Base-by-base conservation (phyloP, 495 filamentous ascomycete species). In the Xylaria cubensis region DNA sequence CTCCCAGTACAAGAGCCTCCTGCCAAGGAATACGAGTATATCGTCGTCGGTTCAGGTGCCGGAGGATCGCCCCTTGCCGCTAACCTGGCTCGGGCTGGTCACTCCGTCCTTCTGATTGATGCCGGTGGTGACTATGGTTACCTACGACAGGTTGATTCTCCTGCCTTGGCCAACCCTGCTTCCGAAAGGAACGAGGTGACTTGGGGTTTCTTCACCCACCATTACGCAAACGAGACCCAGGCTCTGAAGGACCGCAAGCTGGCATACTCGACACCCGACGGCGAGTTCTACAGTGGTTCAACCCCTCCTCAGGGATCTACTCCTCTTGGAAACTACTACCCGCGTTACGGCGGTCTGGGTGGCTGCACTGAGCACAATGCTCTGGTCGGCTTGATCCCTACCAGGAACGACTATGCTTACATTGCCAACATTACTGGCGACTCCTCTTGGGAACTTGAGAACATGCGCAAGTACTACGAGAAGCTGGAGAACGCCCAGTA, bases 1-100 rank as follows among this genome's bases (percentile, higher is more conserved):
- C 55, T 61, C 24, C 0, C 36, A 5, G 53, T 39, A 36, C 53
- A 69, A 3, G 41, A 61, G 9, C n/a, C 67, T 12, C 41, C 29
- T 3, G 3, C 68, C 3, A 75, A 77, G 70, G 61, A 70, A 15
- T 91, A 91, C 76, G 90, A 91, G 64, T 91, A 91, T 75, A 83
- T 91, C 50, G 81, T 92, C 15, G 85, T 92, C 6, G 90, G 90
- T n/a, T 88, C 85, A 36, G 90, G 90, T 32, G 84, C 90, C 15
- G 89, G 90, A 7, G 90, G 89, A 7, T 88, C 88, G 9, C 88
- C 88, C 1, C 75, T 92, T 8, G 90, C 89, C 3, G 86, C 87
- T 17, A 83, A 86, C 13, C 83, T 91, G 6, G 89, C 89, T 15
- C 80, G 87, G 26, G 86, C 87, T 32, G 88, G 88, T 4, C 84